Percentiles rank a stretch among this genome's conserved stretches.
phyloP scores from a whole-genome alignment of 768 basidiomycete species.

The Tremella mesenterica region DNA sequence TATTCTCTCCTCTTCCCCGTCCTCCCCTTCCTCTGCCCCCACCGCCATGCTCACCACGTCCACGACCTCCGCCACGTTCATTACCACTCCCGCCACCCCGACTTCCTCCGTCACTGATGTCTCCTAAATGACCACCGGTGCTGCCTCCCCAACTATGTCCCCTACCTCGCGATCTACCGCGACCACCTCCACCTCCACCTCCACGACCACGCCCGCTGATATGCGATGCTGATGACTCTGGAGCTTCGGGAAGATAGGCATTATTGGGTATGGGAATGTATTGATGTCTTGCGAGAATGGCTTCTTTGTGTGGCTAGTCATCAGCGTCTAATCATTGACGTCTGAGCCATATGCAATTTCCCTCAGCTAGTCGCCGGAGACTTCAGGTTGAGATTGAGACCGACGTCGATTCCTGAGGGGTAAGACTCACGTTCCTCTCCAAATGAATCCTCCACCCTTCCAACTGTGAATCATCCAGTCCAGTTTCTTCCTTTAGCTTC shows the following conservation, averaged over 20 bases:
- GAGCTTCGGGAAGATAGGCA: background rate
- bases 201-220: conserved; percentile 11
- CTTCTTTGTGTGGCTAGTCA: conserved; percentile 34
- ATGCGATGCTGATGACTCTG: background rate
- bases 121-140: conserved; percentile 10
- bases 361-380: background rate
- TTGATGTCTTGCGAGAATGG: conserved; percentile 26
- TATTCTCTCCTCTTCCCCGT: conserved; percentile 48
- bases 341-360: background rate
- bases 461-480: conserved; percentile 67
- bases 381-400: background rate
- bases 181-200: conserved; percentile 1
- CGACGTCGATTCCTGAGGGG: background rate
- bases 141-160: conserved; percentile 44
- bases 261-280: background rate
- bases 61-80: conserved; percentile 41
- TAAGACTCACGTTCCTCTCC: conserved; percentile 65
- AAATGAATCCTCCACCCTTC: conserved; percentile 89
- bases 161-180: conserved; percentile 47
- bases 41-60: conserved; percentile 29
- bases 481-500: conserved; percentile 62
- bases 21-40: conserved; percentile 42
- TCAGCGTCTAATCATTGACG: background rate
- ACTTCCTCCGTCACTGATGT: background rate
- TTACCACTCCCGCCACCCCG: conserved; percentile 47